These are phyloP conservation scores for Suillus spraguei DNA, from an alignment of 768 basidiomycete genomes.

Conservation along the genomic window DNA sequence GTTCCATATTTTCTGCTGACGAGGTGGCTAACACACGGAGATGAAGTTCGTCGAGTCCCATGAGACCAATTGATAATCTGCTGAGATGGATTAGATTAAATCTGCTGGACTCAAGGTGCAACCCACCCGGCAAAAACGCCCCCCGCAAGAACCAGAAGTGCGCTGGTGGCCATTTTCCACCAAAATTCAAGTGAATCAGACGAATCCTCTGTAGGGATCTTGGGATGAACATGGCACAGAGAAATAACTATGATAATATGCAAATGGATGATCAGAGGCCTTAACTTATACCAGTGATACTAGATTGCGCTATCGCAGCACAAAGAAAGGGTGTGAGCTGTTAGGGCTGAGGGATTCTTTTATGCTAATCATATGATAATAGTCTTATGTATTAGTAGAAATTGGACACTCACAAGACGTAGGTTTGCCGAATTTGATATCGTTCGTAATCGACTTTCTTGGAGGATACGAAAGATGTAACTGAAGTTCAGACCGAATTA, in stretches of 20 bases:
- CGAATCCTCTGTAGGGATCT: conserved; percentile 23
- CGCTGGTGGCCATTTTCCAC: conserved; percentile 69
- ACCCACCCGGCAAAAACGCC: conserved; percentile 92
- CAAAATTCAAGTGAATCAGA: conserved; percentile 69
- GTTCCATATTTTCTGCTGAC: conserved; percentile 70
- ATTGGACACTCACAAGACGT: not conserved
- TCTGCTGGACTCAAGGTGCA: not conserved
- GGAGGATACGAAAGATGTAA: not conserved
- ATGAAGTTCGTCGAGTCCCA: conserved; percentile 93
- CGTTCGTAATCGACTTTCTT: not conserved
- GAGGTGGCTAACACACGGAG: conserved; percentile 83
- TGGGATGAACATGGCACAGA: not conserved
- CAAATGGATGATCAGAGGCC: not conserved
- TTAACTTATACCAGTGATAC: not conserved
- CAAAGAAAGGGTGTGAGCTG: not conserved
- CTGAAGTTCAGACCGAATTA: not conserved
- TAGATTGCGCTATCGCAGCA: not conserved
- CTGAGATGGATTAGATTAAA: not conserved
- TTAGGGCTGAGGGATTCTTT: not conserved
- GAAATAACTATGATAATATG: not conserved
- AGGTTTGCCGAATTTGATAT: not conserved
- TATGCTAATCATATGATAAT: not conserved
- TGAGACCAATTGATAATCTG: conserved; percentile 87
- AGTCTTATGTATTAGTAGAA: not conserved
- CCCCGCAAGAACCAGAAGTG: conserved; percentile 73